Conservation (phyloP, 192 early-diverging fungal species). For the Rhizoclosmatium globosum region DNA sequence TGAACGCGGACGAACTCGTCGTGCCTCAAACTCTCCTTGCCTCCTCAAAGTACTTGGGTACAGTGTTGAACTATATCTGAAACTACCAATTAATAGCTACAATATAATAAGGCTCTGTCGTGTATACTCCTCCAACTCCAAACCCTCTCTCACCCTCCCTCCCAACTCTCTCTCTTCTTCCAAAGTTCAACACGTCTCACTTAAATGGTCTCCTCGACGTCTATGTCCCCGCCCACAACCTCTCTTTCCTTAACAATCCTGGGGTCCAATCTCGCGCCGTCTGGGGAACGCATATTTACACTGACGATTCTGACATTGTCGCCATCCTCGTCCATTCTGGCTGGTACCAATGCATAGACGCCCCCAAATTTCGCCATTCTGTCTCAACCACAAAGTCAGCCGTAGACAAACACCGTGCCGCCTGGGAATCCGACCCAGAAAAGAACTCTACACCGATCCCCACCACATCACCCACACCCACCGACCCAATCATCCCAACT, state of each 20-base stretch:
- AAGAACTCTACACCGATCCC: background rate
- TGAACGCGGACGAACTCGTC: slow-evolving; percentile 15
- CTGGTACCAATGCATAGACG: slow-evolving; percentile 59
- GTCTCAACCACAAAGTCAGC: background rate
- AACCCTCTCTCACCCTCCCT: background rate
- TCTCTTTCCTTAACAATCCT: slow-evolving; percentile 67
- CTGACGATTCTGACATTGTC: slow-evolving; percentile 85
- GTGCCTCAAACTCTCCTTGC: background rate
- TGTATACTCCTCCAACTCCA: slow-evolving; percentile 8
- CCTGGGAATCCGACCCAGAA: background rate
- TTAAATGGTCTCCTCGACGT: slow-evolving; percentile 70
- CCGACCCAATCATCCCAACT: slow-evolving; percentile 8
- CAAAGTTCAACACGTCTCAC: slow-evolving; percentile 52
- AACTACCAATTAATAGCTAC: background rate
- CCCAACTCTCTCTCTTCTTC: slow-evolving; percentile 53
- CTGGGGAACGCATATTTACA: slow-evolving; percentile 89
- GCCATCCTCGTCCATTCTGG: slow-evolving; percentile 74
- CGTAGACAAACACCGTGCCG: slow-evolving; percentile 3
- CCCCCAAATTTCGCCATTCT: slow-evolving; percentile 31
- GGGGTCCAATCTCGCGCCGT: slow-evolving; percentile 69
- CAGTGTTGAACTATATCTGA: background rate
- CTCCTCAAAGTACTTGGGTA: background rate
- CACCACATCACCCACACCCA: slow-evolving; percentile 7
- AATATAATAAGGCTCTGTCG: slow-evolving; percentile 13
- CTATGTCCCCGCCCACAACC: slow-evolving; percentile 67